Evolutionary conservation across 1,284 basidiomycete genomes (phyloP).

Genomic region (Malassezia globosa): DNA sequence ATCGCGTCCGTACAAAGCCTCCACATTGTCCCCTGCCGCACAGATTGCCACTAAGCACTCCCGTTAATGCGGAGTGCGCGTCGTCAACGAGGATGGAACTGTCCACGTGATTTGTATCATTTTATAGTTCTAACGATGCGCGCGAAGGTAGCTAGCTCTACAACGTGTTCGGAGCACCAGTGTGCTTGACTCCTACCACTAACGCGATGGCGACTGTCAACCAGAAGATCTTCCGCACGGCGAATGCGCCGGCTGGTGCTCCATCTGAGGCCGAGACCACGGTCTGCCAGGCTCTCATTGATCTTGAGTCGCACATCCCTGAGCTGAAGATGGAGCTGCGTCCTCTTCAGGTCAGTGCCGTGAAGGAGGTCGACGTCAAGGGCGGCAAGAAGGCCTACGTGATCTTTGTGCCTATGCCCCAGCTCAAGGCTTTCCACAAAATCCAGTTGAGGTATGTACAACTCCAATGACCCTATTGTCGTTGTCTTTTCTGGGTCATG

Average conservation of each 20-base stretch:
- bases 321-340: conserved; percentile 94
- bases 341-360: conserved; percentile 90
- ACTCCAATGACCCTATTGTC: neutral
- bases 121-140: conserved; percentile 14
- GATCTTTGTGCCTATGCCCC: conserved; percentile 93
- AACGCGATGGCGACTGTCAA: conserved; percentile 39
- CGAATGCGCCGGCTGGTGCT: conserved; percentile 74
- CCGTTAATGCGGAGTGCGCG: too few relatives aligned
- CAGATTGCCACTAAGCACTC: too few relatives aligned
- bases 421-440: conserved; percentile 98
- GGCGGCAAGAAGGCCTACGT: conserved; percentile 96
- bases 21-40: too few relatives aligned
- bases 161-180: too few relatives aligned
- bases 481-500: too few relatives aligned
- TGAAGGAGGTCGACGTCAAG: conserved; percentile 96
- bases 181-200: conserved; percentile 12
- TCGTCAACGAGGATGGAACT: too few relatives aligned
- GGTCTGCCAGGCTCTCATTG: conserved; percentile 90
- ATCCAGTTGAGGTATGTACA: conserved; percentile 79
- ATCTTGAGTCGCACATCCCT: conserved; percentile 94
- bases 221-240: conserved; percentile 82
- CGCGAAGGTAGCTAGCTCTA: too few relatives aligned
- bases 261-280: conserved; percentile 84
- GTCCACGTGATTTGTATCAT: conserved; percentile 8
- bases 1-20: too few relatives aligned